These are phyloP conservation scores for Dalbergia oliveri DNA, from an alignment of 306 rosid genomes.

Conservation along the genomic window DNA sequence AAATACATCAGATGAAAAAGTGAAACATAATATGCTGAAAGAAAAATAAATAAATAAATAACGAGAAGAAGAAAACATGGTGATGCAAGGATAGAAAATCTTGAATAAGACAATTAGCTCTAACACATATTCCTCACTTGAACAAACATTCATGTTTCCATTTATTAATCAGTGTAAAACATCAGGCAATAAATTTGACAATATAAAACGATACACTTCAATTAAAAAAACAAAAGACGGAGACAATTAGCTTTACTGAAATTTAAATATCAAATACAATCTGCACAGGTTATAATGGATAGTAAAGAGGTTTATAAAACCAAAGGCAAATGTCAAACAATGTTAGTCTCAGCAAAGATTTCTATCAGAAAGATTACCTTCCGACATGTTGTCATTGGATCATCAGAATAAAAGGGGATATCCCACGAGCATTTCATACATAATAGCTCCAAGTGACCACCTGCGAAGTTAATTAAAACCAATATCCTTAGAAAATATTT, in stretches of 20 bases:
- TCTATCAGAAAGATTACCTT: conserved; percentile 64
- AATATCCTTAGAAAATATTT: conserved; percentile 6
- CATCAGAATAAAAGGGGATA: conserved; percentile 99
- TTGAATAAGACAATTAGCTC: neutral
- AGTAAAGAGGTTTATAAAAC: neutral
- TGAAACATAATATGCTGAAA: neutral
- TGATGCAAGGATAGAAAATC: conserved; percentile 3
- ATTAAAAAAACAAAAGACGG: neutral
- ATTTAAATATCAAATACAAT: neutral
- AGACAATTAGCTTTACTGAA: conserved; percentile 6
- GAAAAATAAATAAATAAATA: neutral
- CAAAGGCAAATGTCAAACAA: conserved; percentile 10
- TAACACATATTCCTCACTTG: neutral
- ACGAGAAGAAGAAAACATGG: neutral
- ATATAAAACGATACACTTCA: too few relatives aligned
- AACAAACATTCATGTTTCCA: neutral
- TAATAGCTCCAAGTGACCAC: conserved; percentile 99
- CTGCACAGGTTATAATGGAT: neutral
- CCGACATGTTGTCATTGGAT: conserved; percentile 98
- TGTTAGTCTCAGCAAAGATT: neutral
- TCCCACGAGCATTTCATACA: conserved; percentile 99
- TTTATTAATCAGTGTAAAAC: too few relatives aligned
- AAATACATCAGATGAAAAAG: neutral
- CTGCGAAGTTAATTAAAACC: conserved; percentile 49
- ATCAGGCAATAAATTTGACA: too few relatives aligned